Evolutionary conservation across 2,329 filamentous ascomycete species (phyloP).

Genomic region (Colletotrichum incanum): DNA sequence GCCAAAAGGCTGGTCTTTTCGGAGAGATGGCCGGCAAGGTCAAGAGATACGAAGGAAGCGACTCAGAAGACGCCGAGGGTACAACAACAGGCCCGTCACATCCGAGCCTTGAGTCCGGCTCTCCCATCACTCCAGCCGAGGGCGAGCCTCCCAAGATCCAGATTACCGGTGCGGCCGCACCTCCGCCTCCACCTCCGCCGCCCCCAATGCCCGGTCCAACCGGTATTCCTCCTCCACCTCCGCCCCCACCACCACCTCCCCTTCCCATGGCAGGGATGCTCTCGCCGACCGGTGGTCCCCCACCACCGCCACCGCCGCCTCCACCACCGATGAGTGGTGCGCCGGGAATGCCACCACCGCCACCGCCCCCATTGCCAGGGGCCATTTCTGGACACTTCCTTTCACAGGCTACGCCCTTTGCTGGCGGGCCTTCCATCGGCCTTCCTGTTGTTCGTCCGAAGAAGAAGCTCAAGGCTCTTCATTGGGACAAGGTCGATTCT

Average conservation of each 20-base stretch:
- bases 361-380: constrained; percentile 67
- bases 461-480: constrained; percentile 99
- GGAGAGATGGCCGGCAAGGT: constrained; percentile 83
- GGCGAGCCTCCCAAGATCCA: constrained; percentile 72
- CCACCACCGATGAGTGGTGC: constrained; percentile 63
- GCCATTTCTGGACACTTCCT: constrained; percentile 84
- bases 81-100: constrained; percentile 83
- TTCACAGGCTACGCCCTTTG: constrained; percentile 70
- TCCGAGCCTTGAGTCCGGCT: constrained; percentile 80
- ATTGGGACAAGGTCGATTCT: constrained; percentile 98
- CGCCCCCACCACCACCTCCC: constrained; percentile 57
- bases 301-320: constrained; percentile 67
- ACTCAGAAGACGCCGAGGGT: constrained; percentile 79
- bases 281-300: constrained; percentile 54
- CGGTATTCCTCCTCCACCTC: constrained; percentile 56
- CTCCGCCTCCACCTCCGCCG: constrained; percentile 57
- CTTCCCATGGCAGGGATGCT: constrained; percentile 63
- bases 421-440: constrained; percentile 71
- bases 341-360: constrained; percentile 66
- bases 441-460: constrained; percentile 90
- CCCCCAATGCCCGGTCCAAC: constrained; percentile 52
- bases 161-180: constrained; percentile 63
- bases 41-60: constrained; percentile 80
- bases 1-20: constrained; percentile 76
- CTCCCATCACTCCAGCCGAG: constrained; percentile 78